Evolutionary conservation across 2,329 filamentous ascomycete species (phyloP), one percentile per base, ranked within the genome.

Genomic region (Colletotrichum sp.): DNA sequence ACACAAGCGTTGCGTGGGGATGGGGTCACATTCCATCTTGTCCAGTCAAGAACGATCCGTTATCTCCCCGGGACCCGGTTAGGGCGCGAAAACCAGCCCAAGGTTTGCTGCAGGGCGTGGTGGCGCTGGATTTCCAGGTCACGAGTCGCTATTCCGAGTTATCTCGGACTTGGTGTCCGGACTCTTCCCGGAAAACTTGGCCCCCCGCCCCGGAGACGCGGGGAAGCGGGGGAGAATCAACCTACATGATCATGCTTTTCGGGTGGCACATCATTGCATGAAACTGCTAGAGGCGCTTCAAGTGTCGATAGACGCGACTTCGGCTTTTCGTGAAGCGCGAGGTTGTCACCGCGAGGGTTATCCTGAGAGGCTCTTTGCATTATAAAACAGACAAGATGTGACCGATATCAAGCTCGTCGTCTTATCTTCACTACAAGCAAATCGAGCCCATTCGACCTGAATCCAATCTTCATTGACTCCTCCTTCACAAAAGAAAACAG

Each of bases 241-340:
- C 32, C 12, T 44, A 8, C 32, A 10, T 5, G 32, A 24, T 32
- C 55, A 69, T 15, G 36, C 57, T 24, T 36, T 62, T 8, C 30
- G 44, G 26, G 2, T 16, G 15, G 28, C 12, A 32, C n/a, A 12
- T 28, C 26, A 26, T 52, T n/a, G 15, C 16, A 16, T 44, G 72
- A 55, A 59, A 59, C 36, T 36, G 16, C 6, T 12, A 4, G 26
- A 26, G 4, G 12, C 24, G 18, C 8, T 69, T 62, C 63, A 44
- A 24, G 15, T 18, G 6, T 32, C 12, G n/a, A 5, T 21, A 49
- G 24, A 28, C 73, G 74, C 74, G 36, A 65, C 36, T 73, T 76
- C 70, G 70, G 74, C 64, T 13, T 59, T 60, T 62, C 7, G 3
- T 32, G 26, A 69, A 68, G 16, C 65, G 74, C 74, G 74, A 74